phyloP scores from a whole-genome alignment of 73 alveolate genomes.

The Paraurostyla sp. region DNA sequence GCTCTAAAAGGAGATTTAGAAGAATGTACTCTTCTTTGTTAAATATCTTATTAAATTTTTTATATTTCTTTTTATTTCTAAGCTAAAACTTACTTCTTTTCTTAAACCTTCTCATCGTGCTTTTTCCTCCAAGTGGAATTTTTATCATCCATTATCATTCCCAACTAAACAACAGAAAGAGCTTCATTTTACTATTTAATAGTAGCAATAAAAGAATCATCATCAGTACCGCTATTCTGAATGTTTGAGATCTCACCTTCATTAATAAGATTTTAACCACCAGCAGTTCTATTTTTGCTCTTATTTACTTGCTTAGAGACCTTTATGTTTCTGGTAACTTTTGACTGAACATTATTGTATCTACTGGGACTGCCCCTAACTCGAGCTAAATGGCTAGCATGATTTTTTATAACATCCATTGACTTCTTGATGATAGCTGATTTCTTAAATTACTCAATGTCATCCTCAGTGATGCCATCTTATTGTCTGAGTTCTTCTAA shows the following conservation, averaged over 20 bases:
- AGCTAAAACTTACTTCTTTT: background rate
- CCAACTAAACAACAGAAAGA: background rate
- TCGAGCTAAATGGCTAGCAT: background rate
- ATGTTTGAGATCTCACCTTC: background rate
- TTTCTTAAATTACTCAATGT: background rate
- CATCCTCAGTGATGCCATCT: conserved; percentile 34
- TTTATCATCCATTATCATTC: background rate
- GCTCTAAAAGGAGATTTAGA: no score
- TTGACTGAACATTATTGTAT: conserved; percentile 19
- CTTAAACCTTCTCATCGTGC: background rate
- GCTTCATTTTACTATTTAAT: background rate
- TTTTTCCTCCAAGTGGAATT: background rate
- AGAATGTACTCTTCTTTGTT: background rate
- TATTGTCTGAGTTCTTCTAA: background rate
- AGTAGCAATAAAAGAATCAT: background rate
- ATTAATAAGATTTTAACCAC: background rate
- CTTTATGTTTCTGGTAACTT: conserved; percentile 44
- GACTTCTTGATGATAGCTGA: conserved; percentile 9
- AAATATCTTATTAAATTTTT: background rate
- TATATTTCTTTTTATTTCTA: background rate
- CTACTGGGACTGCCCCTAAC: background rate
- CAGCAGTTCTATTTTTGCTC: background rate
- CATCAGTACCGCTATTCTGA: background rate
- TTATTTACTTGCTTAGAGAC: background rate
- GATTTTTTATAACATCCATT: background rate